Evolutionary conservation across 2,329 filamentous ascomycete species (phyloP).

Genomic region (Fonsecaea monophora): DNA sequence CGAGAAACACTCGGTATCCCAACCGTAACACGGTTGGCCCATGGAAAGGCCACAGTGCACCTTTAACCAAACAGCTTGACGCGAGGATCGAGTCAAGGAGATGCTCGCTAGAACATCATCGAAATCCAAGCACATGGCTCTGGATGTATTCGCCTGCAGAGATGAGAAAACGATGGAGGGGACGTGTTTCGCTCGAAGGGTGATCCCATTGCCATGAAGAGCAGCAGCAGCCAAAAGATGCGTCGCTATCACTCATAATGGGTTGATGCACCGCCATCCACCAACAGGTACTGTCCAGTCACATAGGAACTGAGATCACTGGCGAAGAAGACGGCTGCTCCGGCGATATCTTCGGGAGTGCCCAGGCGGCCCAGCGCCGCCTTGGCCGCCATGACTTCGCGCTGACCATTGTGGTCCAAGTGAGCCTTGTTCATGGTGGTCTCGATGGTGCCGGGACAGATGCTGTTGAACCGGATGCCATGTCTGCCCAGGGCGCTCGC

Average conservation of each 20-base stretch:
- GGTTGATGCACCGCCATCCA: slow-evolving; percentile 51
- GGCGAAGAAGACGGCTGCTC: slow-evolving; percentile 53
- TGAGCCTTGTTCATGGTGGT: slow-evolving; percentile 54
- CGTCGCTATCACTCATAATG: slow-evolving; percentile 16
- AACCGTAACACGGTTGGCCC: neutral
- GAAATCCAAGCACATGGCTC: neutral
- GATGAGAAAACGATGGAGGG: neutral
- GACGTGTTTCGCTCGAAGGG: neutral
- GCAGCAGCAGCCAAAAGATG: neutral
- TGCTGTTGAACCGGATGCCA: slow-evolving; percentile 55
- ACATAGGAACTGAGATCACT: slow-evolving; percentile 56
- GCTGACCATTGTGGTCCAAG: slow-evolving; percentile 39
- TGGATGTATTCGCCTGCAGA: neutral
- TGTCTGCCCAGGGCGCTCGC: slow-evolving; percentile 50
- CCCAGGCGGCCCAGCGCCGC: slow-evolving; percentile 41
- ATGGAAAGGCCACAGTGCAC: neutral
- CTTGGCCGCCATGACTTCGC: slow-evolving; percentile 22
- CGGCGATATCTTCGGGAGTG: slow-evolving; percentile 47
- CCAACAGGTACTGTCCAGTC: slow-evolving; percentile 52
- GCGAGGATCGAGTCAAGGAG: neutral
- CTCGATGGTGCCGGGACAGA: slow-evolving; percentile 54
- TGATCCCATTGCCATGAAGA: neutral
- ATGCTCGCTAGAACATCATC: neutral
- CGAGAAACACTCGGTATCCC: neutral
- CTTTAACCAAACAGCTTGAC: neutral